Evolutionary conservation across 179 eudicot genomes (phyloP), one percentile per base, ranked within the genome.

Genomic region (Patellifolia procumbens): DNA sequence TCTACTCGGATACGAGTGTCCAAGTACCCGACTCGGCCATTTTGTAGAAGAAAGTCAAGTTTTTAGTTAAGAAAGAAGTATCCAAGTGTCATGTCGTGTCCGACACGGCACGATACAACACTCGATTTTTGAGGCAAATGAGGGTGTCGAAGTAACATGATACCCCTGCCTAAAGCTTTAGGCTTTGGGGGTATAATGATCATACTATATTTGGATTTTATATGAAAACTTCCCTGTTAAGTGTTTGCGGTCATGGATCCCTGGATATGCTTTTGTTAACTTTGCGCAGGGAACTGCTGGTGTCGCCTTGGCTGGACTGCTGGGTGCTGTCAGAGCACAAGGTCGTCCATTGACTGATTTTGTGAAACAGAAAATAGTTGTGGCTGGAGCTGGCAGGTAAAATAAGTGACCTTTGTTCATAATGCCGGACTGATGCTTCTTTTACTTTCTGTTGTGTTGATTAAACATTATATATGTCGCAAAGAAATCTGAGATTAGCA

Each of bases 341-440:
- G 98, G 99, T 61, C 89, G 89, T 58, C 97, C 98, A 74, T 82
- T 96, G 81, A 80, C 89, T 7, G 98, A 93, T 74, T 96, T 93
- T 85, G 91, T 89, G 48, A 91, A 91, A 72, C 98, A 93, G 81
- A 93, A 96, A 81, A 93, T 96, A 53, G 98, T 96, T 75, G 91
- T 96, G n/a, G 99, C 83, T 79, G 99, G 99, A 81, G 99, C 99
- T 81, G 99, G 99, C 82, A 96, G 99, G 99, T 93, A 83, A 70
- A 46, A 59, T 19, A 16, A 45, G 34, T 45, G 59, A 67, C 16
- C 15, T 26, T 61, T n/a, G 12, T 48, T 51, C 31, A 59, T 51
- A 65, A 7, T 31, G 28, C 46, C 29, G 60, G 13, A 17, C 16
- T 60, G 7, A 2, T 55, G 7, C 32, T 75, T 34, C 12, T 35